Evolutionary conservation across 371 early-diverging fungal species (phyloP), one percentile per base, ranked within the genome.

Genomic region (Syncephalastrum monosporum): DNA sequence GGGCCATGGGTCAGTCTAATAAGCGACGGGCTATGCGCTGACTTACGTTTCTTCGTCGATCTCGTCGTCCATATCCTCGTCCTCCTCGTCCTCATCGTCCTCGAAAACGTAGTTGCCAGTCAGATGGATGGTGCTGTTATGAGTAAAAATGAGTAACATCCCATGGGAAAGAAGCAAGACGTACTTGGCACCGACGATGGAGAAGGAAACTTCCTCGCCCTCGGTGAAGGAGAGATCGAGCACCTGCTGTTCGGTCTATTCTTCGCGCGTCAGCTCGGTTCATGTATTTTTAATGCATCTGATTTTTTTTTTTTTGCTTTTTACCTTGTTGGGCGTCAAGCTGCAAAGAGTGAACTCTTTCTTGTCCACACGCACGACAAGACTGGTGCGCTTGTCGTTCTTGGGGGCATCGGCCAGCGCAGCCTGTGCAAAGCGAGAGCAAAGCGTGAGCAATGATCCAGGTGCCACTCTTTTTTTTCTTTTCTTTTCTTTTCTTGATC

Each of bases 171-270:
- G 2, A 13, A 41, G 14, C 16, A 52, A 21, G 7, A 13, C 47
- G 48, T 64, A 64, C 64, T 82, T 85, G 47, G 77, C 61, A 46
- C 92, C 92, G 15, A 64, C 64, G 42, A 77, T 68, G 42, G 76
- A 78, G 67, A 94, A 88, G 3, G 88, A 84, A 56, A 93, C 79
- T 53, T 82, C 81, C 72, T 90, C 88, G 61, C 93, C 94, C 68
- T 85, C 90, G 27, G 81, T 74, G 64, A 91, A 85, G 47, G 72
- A 72, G n/a, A 92, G 56, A 61, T 92, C 91, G 50, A 93, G 69
- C 4, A 66, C 50, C 71, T 89, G 88, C 75, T 89, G 88, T 16
- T 62, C 63, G 42, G 8, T 33, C 38, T 33, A 33, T 33, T 10
- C 38, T 33, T 33, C 38, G 38, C 38, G 57, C 10, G 45, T 46